Evolutionary conservation across 768 basidiomycete genomes (phyloP).

Genomic region (Collybiopsis luxurians): DNA sequence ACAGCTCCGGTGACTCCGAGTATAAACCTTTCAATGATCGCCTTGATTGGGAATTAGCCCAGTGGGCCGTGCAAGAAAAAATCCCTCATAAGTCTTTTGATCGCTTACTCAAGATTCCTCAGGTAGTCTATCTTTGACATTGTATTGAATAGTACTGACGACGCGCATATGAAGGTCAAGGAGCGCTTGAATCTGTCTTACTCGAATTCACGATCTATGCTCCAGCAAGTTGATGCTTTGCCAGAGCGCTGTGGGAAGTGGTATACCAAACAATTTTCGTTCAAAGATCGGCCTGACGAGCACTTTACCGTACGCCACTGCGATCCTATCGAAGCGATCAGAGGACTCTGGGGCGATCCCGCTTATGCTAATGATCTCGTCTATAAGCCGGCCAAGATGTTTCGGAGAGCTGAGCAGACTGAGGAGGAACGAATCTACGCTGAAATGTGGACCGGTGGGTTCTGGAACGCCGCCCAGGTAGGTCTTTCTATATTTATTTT

Average conservation of each 20-base stretch:
- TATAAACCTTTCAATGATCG: background rate
- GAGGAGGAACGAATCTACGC: background rate
- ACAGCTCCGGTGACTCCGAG: too few species aligned
- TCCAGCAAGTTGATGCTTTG: constrained; percentile 7
- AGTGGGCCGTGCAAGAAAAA: background rate
- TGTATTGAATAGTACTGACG: background rate
- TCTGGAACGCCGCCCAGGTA: background rate
- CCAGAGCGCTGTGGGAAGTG: constrained; percentile 7
- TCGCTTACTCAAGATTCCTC: background rate
- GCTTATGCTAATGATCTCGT: constrained; percentile 6
- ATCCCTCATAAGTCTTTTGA: constrained; percentile 3
- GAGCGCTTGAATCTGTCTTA: background rate
- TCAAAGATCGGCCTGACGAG: constrained; percentile 2
- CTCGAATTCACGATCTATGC: background rate
- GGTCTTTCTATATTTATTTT: background rate
- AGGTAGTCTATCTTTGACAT: background rate
- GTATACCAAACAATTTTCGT: background rate
- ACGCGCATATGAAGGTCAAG: background rate
- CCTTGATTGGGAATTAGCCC: background rate
- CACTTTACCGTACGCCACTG: constrained; percentile 8
- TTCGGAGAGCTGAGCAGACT: background rate
- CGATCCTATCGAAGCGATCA: constrained; percentile 9
- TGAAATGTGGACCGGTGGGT: background rate
- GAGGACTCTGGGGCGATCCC: constrained; percentile 5
- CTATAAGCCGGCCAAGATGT: constrained; percentile 21